These are phyloP conservation scores for Acer yangbiense DNA, from an alignment of 345 rosid species.

Conservation along the genomic window DNA sequence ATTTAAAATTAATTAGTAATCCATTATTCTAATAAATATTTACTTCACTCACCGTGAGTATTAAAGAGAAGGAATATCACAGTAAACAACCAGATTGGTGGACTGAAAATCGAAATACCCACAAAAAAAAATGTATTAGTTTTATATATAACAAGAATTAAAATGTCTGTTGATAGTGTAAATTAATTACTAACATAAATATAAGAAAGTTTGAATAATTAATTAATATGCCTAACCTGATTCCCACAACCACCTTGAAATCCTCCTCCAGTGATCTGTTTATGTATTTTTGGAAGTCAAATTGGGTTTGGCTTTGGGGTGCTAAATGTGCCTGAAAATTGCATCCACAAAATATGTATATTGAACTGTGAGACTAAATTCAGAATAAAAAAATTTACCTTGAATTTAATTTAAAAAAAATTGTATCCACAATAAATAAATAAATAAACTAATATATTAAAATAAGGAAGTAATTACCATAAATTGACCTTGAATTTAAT, in stretches of 20 bases:
- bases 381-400: background rate
- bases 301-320: slow-evolving; percentile 61
- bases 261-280: slow-evolving; percentile 89
- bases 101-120: slow-evolving; percentile 43
- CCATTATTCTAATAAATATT: too few species aligned
- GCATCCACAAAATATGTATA: background rate
- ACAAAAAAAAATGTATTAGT: background rate
- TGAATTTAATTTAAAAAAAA: background rate
- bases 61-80: slow-evolving; percentile 70
- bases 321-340: slow-evolving; percentile 80
- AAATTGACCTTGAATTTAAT: too few species aligned
- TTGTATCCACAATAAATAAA: too few species aligned
- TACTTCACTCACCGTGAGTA: slow-evolving; percentile 57
- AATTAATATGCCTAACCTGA: slow-evolving; percentile 44
- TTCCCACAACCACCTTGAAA: slow-evolving; percentile 85
- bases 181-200: background rate
- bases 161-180: too few species aligned
- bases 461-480: too few species aligned
- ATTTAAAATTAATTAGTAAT: background rate
- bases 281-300: slow-evolving; percentile 82
- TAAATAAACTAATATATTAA: too few species aligned
- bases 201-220: background rate
- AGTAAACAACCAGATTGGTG: slow-evolving; percentile 83
- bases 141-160: too few species aligned
- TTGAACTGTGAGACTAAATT: background rate